Evolutionary conservation across 2,329 filamentous ascomycete genomes (phyloP), one percentile per base, ranked within the genome.

Genomic region (Colletotrichum cordylinicola): DNA sequence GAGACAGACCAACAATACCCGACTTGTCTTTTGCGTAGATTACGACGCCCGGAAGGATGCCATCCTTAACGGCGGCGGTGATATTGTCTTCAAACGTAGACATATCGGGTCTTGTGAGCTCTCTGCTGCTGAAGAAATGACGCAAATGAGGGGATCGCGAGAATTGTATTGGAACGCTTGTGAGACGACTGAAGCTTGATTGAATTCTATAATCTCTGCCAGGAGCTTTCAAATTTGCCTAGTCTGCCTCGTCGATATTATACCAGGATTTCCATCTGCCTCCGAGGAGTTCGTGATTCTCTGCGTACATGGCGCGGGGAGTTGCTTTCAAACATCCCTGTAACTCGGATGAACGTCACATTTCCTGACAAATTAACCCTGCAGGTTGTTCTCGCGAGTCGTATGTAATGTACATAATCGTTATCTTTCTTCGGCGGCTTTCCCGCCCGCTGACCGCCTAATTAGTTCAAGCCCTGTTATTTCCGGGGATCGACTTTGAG

Each of bases 21-120:
- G 73, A 64, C 15, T 72, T 75, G 58, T 75, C 58, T 16, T 39
- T 75, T 62, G 73, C 73, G 58, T 58, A 62, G 2, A 75, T 58
- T n/a, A 66, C 7, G 27, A 43, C 73, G 33, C 69, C 69, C 4
- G 69, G 68, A 1, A 75, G 33, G 24, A 68, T 37, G 56, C 55
- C 48, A 31, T 69, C 64, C 10, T 65, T 27, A 10, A 72, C 69
- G 8, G 56, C 69, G 12, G 56, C 7, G 10, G 56, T n/a, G 56
- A 72, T 35, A 4, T 52, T 52, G 3, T 70, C 65, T 48, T 43
- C 74, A 27, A 73, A 69, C 13, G 60, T 73, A 33, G 58, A 16
- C 74, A 73, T 72, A 27, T 58, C 1, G 55, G 13, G 1, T 58
- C 1, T 12, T 29, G 12, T 16, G 55, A 7, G 24, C 16, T 1